Base-by-base conservation (phyloP, 2,329 filamentous ascomycete genomes). In the Elsinoe fawcettii region DNA sequence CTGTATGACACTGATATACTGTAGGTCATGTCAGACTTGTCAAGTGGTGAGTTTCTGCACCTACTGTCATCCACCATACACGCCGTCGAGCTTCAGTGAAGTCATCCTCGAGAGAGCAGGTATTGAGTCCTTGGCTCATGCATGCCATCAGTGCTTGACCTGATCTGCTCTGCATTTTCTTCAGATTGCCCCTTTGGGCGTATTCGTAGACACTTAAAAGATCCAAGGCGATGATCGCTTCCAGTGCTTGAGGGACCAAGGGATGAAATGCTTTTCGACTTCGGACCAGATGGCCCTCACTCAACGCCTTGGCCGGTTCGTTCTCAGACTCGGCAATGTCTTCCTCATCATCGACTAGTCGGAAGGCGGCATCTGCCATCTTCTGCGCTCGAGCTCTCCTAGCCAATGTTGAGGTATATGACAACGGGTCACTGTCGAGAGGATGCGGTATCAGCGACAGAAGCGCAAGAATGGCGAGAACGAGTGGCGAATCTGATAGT, bases 141-240 rank as follows among this genome's bases (percentile, higher is more conserved):
- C 77, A 77, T 14, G 72, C 64, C 59, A 76, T 69, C 36, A 80
- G 62, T 2, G 77, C 77, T 57, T 77, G 73, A 0, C 75, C 75
- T 1, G 76, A 73, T 55, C 77, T 70, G 57, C 70, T 73, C 56
- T 73, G 70, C 76, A 79, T 78, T 64, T 79, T 79, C 60, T 75
- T 75, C 60, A 80, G 66, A 61, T 80, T 80, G 1, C 77, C 77
- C 5, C 77, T 70, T 59, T 80, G 77, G 0, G 75, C 73, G 65
- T 80, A 80, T 64, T 80, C 77, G 62, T 80, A 80, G 4, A 77
- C 71, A 61, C 75, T 77, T 1, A 80, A 65, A 11, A 80, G 62
- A 51, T 77, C 67, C 32, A 79, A 66, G 2, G 77, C 75, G 27
- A 80, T 68, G 36, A 79, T 72, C 63, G 70, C 71, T 62, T 80